phyloP scores from a whole-genome alignment of 805 yeast species.

The Lachancea lanzarotensis region DNA sequence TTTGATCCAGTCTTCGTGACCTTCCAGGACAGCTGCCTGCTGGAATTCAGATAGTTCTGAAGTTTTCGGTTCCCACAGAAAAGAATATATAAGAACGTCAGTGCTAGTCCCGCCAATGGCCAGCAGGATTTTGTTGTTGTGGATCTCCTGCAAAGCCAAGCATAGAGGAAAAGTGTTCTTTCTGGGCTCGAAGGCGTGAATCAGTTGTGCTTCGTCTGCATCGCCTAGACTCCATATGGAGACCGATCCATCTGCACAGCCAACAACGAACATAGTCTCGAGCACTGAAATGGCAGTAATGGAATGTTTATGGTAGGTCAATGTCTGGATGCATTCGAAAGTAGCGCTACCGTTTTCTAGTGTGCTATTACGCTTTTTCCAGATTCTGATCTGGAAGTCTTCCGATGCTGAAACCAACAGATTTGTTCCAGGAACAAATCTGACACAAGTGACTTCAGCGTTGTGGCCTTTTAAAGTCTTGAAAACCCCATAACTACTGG shows the following conservation, averaged over 20 bases:
- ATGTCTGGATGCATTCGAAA: conserved; percentile 25
- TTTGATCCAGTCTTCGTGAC: conserved; percentile 97
- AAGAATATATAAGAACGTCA: conserved; percentile 48
- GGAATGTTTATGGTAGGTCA: conserved; percentile 42
- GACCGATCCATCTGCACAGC: conserved; percentile 57
- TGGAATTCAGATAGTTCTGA: conserved; percentile 17
- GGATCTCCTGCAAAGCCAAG: conserved; percentile 21
- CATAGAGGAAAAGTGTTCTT: conserved; percentile 26
- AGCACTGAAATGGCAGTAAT: conserved; percentile 48
- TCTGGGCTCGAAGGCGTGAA: conserved; percentile 21
- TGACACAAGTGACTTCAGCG: conserved; percentile 60
- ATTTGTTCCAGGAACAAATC: conserved; percentile 42
- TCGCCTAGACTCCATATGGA: conserved; percentile 41
- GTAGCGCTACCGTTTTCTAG: conserved; percentile 1
- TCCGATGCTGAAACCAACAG: conserved; percentile 58
- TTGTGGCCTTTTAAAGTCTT: conserved; percentile 56
- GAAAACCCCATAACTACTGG: conserved; percentile 40
- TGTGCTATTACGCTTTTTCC: conserved; percentile 37
- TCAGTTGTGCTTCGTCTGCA: conserved; percentile 14
- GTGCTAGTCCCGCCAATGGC: conserved; percentile 70
- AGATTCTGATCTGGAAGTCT: conserved; percentile 55
- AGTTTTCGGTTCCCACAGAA: conserved; percentile 21
- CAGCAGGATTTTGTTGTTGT: conserved; percentile 37
- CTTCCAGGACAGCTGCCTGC: conserved; percentile 54
- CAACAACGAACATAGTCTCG: conserved; percentile 44